Evolutionary conservation across 805 yeast genomes (phyloP), one percentile per base, ranked within the genome.

Genomic region (Zygosaccharomyces pseudorouxii): DNA sequence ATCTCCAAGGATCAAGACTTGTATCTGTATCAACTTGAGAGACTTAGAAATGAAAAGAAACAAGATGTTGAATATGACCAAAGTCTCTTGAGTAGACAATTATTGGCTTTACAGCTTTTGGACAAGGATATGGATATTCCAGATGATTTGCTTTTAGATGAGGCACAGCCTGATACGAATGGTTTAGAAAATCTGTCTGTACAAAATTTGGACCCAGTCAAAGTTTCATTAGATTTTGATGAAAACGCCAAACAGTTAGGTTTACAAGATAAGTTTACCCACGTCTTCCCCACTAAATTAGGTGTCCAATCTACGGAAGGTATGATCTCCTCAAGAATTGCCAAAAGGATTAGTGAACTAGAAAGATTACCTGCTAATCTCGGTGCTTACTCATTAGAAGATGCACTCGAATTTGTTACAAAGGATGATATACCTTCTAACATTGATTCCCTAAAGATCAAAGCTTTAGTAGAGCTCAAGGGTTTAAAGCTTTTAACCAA

Each of bases 41-140:
- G 58, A 19, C 38, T 77, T 11, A 70, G 72, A 39, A 42, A 47
- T 11, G 48, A 51, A 39, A 42, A 48, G 20, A 42, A 56, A 19
- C 59, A 64, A 47, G 57, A 51, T 16, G 60, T 64, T 43, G 50
- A 59, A 4, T 71, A 79, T 35, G 79, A 82, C 55, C 53, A 68
- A 5, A 72, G 67, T 2, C 57, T 81, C 12, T 66, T 86, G 44
- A 68, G 73, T 38, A 75, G 78, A 49, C 95, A 86, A 62, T 62
- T 86, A 18, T 65, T 79, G 14, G 84, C 83, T 0, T 73, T 85
- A 45, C 86, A 85, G 59, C 59, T 84, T 14, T 65, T 86, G 36
- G 77, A 88, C 2, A 79, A 74, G 55, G 88, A 85, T 62, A 55
- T 82, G 50, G 86, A 82, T 59, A 64, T 86, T 41, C 89, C 92